Conservation (phyloP, 768 basidiomycete genomes). For the Psilocybe subaeruginosa region DNA sequence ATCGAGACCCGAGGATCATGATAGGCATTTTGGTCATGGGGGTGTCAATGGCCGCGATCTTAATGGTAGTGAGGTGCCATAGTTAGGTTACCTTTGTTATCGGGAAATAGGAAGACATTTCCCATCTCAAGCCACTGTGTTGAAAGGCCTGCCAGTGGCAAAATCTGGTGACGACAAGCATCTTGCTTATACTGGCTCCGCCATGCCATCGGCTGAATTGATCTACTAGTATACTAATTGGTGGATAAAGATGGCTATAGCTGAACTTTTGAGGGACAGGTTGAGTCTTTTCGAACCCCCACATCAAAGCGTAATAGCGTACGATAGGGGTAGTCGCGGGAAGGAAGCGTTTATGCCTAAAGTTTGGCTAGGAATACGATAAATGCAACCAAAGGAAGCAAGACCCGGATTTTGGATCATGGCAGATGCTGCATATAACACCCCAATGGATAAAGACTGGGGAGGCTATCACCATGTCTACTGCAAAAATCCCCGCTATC, state of each 20-base stretch:
- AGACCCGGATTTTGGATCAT: too few species aligned
- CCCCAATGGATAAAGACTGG: not conserved
- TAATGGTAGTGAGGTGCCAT: not conserved
- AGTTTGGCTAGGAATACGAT: too few species aligned
- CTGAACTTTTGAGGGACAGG: too few species aligned
- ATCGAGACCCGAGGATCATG: too few species aligned
- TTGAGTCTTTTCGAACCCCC: too few species aligned
- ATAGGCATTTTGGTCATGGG: too few species aligned
- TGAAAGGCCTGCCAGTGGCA: conserved; percentile 15
- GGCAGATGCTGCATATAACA: too few species aligned
- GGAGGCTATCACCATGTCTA: not conserved
- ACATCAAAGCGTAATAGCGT: too few species aligned
- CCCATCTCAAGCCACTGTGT: conserved; percentile 40
- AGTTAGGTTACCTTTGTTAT: conserved; percentile 39
- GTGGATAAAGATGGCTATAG: too few species aligned
- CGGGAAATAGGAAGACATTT: conserved; percentile 37
- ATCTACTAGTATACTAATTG: not conserved
- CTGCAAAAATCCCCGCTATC: not conserved
- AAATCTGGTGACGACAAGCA: conserved; percentile 33
- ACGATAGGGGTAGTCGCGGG: too few species aligned
- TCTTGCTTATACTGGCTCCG: conserved; percentile 28
- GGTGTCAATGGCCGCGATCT: not conserved
- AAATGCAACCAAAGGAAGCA: too few species aligned
- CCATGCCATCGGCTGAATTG: not conserved
- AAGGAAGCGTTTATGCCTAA: too few species aligned